phyloP scores from a whole-genome alignment of 345 rosid genomes.

The Citrus sp. region DNA sequence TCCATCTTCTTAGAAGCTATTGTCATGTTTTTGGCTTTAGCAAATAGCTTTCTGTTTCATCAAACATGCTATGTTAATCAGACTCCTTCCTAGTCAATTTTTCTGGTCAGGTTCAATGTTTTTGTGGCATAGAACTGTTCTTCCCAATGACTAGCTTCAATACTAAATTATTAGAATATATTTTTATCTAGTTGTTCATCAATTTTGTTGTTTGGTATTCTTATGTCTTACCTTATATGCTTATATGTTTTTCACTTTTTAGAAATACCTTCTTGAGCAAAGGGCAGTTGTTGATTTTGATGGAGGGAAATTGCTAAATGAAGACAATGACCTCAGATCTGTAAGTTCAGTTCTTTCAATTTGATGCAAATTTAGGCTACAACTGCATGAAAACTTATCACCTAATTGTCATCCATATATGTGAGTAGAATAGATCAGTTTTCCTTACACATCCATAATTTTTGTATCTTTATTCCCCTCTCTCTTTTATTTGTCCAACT shows the following conservation, averaged over 20 bases:
- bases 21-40: not conserved
- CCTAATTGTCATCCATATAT: not conserved
- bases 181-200: not conserved
- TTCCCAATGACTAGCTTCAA: not conserved
- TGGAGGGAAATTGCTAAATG: conserved; percentile 86
- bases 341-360: conserved; percentile 46
- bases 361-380: conserved; percentile 7
- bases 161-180: not conserved
- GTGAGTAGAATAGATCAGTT: not conserved
- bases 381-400: not conserved
- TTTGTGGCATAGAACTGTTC: not conserved
- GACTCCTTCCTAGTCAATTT: not conserved
- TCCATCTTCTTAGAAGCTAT: not conserved
- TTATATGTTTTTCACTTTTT: conserved; percentile 17
- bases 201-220: not conserved
- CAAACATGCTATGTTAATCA: not conserved
- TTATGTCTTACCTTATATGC: not conserved
- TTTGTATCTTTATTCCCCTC: not conserved
- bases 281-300: conserved; percentile 77
- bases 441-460: not conserved
- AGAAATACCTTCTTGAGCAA: conserved; percentile 95
- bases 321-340: conserved; percentile 91
- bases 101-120: not conserved
- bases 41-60: not conserved
- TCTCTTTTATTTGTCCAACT: not conserved